Conservation (phyloP, 805 yeast species). For the Komagataella ulmi region DNA sequence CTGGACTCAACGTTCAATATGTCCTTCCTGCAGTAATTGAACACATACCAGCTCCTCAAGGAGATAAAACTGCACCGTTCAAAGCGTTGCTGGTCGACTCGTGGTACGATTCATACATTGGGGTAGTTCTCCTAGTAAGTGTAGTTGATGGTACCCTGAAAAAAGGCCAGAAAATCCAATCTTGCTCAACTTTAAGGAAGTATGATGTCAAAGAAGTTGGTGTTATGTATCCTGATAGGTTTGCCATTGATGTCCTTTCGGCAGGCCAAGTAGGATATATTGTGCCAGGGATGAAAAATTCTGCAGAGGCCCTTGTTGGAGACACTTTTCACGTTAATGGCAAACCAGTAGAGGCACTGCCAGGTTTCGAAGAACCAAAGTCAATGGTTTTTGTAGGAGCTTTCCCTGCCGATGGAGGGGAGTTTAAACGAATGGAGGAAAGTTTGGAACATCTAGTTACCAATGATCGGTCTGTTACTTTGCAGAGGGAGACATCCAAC, state of each 20-base stretch:
- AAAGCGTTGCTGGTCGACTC: conserved; percentile 86
- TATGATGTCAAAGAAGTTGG: conserved; percentile 92
- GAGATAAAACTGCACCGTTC: conserved; percentile 36
- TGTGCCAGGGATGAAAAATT: conserved; percentile 87
- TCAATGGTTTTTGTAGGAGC: conserved; percentile 99
- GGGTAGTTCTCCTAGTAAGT: conserved; percentile 76
- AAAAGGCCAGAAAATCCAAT: conserved; percentile 61
- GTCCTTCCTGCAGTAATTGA: conserved; percentile 76
- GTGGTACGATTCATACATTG: conserved; percentile 90
- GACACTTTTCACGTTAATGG: conserved; percentile 71
- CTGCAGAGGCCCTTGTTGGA: conserved; percentile 80
- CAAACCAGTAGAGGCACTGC: conserved; percentile 56
- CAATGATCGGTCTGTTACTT: conserved; percentile 83
- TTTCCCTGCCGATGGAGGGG: conserved; percentile 89
- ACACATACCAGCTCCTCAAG: conserved; percentile 69
- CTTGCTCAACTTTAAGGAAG: conserved; percentile 62
- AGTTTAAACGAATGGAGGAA: conserved; percentile 81
- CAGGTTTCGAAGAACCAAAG: conserved; percentile 93
- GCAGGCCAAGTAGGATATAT: conserved; percentile 96
- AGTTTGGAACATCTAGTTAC: conserved; percentile 78
- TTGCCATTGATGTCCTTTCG: conserved; percentile 43
- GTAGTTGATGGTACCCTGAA: conserved; percentile 72
- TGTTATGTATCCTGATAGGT: conserved; percentile 84
- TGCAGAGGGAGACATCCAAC: conserved; percentile 82
- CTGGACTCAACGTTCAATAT: conserved; percentile 67